A percentile compares a stretch with the other conserved stretches of the same genome.
These are phyloP conservation scores for Spergularia bocconei DNA, from an alignment of 148 eudicot species.

Conservation along the genomic window DNA sequence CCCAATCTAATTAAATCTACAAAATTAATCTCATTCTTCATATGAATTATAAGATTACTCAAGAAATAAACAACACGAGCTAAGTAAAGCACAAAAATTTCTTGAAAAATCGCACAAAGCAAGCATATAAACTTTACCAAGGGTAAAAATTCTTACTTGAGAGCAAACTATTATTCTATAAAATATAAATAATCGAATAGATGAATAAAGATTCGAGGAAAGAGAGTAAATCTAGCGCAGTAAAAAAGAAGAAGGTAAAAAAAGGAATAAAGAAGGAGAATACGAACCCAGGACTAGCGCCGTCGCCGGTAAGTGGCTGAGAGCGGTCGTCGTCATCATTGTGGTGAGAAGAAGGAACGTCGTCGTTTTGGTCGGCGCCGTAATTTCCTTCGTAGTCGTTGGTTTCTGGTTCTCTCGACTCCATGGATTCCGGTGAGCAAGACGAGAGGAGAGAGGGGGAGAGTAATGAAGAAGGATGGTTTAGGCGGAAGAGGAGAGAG, in stretches of 20 bases:
- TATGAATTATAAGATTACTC: no score
- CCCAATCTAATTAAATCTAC: no score
- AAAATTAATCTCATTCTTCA: no score
- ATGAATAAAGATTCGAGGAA: neutral
- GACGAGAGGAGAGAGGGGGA: no score
- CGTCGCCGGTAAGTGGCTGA: slow-evolving; percentile 46
- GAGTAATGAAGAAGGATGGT: no score
- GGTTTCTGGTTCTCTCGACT: slow-evolving; percentile 27
- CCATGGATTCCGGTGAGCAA: slow-evolving; percentile 18
- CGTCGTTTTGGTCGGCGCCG: slow-evolving; percentile 29
- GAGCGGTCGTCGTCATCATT: slow-evolving; percentile 25
- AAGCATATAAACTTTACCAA: no score
- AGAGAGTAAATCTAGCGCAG: neutral
- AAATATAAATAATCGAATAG: no score
- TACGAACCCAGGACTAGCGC: slow-evolving; percentile 52
- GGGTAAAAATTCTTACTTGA: no score
- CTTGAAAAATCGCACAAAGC: no score
- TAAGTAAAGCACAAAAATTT: no score
- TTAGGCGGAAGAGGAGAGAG: neutral
- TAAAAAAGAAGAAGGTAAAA: neutral
- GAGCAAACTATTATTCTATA: no score
- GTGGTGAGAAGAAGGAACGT: slow-evolving; percentile 16
- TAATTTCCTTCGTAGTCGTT: slow-evolving; percentile 18
- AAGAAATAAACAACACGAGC: no score
- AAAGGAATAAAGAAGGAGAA: neutral